Evolutionary conservation across 2,329 filamentous ascomycete genomes (phyloP).

Genomic region (Karstenula rhodostoma): DNA sequence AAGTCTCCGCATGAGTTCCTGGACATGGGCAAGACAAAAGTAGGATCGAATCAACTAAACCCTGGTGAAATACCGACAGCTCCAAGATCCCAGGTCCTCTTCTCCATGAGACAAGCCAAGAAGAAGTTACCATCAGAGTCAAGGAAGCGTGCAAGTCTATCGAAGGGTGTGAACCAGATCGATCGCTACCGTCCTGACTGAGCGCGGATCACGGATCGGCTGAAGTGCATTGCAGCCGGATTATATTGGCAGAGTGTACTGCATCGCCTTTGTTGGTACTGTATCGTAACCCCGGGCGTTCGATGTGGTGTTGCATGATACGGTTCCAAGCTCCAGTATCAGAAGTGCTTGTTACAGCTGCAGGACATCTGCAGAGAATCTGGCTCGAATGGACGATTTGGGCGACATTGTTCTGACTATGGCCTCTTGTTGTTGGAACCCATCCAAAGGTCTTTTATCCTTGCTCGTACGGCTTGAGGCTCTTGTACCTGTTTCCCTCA

Average conservation of each 20-base stretch:
- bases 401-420: background rate
- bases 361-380: no score
- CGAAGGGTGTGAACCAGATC: background rate
- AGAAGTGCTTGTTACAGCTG: no score
- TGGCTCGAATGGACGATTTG: no score
- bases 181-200: background rate
- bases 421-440: background rate
- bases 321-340: no score
- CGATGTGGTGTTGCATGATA: no score
- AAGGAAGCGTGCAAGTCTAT: background rate
- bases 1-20: background rate
- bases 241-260: background rate
- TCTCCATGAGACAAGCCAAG: background rate
- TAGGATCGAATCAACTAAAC: background rate
- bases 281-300: no score
- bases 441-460: background rate
- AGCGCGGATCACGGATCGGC: background rate
- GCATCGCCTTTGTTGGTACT: no score
- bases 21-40: background rate
- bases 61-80: background rate
- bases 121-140: background rate
- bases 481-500: background rate
- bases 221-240: background rate
- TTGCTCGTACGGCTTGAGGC: background rate
- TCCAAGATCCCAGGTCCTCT: background rate